Conservation (phyloP, 2,329 filamentous ascomycete genomes). For the Aspergillus felis region DNA sequence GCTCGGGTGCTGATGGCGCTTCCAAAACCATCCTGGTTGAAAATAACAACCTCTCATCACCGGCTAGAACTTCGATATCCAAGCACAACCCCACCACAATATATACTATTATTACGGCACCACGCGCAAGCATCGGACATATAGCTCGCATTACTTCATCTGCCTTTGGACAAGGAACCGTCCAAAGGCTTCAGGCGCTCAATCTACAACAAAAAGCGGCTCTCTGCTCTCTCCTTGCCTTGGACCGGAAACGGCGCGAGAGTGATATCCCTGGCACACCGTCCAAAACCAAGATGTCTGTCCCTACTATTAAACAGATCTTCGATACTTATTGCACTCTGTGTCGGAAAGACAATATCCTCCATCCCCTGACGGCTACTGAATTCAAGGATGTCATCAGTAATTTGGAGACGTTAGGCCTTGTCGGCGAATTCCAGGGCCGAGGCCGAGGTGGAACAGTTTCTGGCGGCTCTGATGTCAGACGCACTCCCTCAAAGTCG, state of each 20-base stretch:
- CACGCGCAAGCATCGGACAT: slow-evolving; percentile 83
- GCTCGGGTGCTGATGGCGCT: slow-evolving; percentile 55
- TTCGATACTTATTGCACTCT: slow-evolving; percentile 79
- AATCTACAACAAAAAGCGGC: slow-evolving; percentile 97
- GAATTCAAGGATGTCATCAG: slow-evolving; percentile 93
- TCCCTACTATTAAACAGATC: slow-evolving; percentile 77
- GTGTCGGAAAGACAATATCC: slow-evolving; percentile 80
- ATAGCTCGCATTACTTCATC: slow-evolving; percentile 87
- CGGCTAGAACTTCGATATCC: slow-evolving; percentile 35
- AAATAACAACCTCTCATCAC: slow-evolving; percentile 67
- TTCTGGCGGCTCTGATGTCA: slow-evolving; percentile 41
- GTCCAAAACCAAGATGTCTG: slow-evolving; percentile 55
- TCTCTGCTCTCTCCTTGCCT: slow-evolving; percentile 78
- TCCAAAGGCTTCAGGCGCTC: slow-evolving; percentile 76
- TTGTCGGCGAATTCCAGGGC: slow-evolving; percentile 68
- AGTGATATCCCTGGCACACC: slow-evolving; percentile 49
- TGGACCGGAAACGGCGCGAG: slow-evolving; percentile 67
- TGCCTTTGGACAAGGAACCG: slow-evolving; percentile 84
- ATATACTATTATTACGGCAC: slow-evolving; percentile 74
- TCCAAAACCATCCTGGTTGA: slow-evolving; percentile 75
- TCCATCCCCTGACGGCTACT: slow-evolving; percentile 83
- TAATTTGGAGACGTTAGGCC: slow-evolving; percentile 80
- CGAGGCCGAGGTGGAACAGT: slow-evolving; percentile 64
- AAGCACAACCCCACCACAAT: slow-evolving; percentile 43
- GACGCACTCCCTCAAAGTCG: slow-evolving; percentile 69